These are phyloP conservation scores for Kewa caespitosa DNA, from an alignment of 179 eudicot species.

Conservation along the genomic window DNA sequence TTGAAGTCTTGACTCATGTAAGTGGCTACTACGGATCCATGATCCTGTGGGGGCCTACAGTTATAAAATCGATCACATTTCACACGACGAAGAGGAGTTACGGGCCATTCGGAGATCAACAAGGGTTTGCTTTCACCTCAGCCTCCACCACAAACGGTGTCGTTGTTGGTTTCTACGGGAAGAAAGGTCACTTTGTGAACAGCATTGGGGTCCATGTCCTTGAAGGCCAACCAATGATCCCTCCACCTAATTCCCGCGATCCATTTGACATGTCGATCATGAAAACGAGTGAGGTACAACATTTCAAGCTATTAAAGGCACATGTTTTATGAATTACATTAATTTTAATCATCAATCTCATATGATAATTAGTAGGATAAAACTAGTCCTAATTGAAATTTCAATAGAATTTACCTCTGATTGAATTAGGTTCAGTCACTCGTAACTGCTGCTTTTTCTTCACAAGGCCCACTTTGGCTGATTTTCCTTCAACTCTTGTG, in stretches of 20 bases:
- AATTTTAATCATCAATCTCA: not conserved
- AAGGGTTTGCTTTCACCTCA: conserved; percentile 39
- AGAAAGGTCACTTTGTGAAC: conserved; percentile 37
- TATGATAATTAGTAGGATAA: too few relatives aligned
- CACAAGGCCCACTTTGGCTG: too few relatives aligned
- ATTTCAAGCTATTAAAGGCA: not conserved
- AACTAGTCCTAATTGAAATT: too few relatives aligned
- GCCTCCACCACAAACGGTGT: conserved; percentile 35
- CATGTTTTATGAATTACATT: not conserved
- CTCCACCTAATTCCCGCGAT: conserved; percentile 20
- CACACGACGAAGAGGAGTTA: conserved; percentile 38
- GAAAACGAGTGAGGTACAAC: conserved; percentile 20
- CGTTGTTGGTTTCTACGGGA: conserved; percentile 41
- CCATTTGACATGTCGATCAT: conserved; percentile 18
- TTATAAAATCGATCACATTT: conserved; percentile 40
- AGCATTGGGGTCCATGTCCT: conserved; percentile 44
- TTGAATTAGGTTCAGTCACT: too few relatives aligned
- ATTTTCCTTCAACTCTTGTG: too few relatives aligned
- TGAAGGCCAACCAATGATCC: conserved; percentile 17
- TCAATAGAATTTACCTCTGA: too few relatives aligned
- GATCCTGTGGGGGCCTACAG: conserved; percentile 39
- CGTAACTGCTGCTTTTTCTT: too few relatives aligned
- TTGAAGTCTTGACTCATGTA: conserved; percentile 36
- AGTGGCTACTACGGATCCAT: conserved; percentile 42
- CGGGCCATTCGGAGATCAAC: conserved; percentile 46